Conservation (phyloP, 1,284 basidiomycete species). For the Irpex sp. region DNA sequence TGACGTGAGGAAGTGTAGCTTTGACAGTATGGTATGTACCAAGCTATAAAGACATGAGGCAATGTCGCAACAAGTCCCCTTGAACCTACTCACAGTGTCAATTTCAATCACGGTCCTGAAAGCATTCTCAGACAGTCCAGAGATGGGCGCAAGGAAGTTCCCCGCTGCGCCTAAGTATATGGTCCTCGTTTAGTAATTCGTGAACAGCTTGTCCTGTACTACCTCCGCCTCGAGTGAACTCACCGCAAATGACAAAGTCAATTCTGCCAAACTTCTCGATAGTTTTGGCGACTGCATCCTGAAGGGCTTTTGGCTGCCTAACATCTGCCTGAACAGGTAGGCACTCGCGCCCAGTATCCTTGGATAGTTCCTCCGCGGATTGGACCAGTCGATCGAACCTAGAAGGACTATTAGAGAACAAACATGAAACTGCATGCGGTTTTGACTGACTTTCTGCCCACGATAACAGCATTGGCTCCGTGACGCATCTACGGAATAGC, state of each 20-base stretch:
- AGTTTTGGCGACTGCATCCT: constrained; percentile 74
- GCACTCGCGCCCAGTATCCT: constrained; percentile 69
- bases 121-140: constrained; percentile 78
- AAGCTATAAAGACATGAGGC: constrained; percentile 41
- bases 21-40: constrained; percentile 96
- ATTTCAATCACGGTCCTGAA: constrained; percentile 95
- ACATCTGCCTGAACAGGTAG: constrained; percentile 83
- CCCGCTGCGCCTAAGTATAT: constrained; percentile 74
- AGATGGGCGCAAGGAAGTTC: constrained; percentile 86
- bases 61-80: not conserved
- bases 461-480: constrained; percentile 79
- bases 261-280: constrained; percentile 82
- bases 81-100: constrained; percentile 63
- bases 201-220: not conserved
- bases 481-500: constrained; percentile 66
- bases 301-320: constrained; percentile 69
- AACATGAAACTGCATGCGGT: not conserved
- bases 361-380: constrained; percentile 71
- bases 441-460: constrained; percentile 79
- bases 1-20: constrained; percentile 76
- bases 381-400: constrained; percentile 76
- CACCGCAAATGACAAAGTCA: constrained; percentile 94
- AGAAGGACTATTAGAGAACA: constrained; percentile 4
- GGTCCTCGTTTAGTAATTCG: not conserved
- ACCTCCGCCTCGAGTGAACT: constrained; percentile 16